phyloP scores from a whole-genome alignment of 1,284 basidiomycete genomes.

The Apiotrichum akiyoshidainum region DNA sequence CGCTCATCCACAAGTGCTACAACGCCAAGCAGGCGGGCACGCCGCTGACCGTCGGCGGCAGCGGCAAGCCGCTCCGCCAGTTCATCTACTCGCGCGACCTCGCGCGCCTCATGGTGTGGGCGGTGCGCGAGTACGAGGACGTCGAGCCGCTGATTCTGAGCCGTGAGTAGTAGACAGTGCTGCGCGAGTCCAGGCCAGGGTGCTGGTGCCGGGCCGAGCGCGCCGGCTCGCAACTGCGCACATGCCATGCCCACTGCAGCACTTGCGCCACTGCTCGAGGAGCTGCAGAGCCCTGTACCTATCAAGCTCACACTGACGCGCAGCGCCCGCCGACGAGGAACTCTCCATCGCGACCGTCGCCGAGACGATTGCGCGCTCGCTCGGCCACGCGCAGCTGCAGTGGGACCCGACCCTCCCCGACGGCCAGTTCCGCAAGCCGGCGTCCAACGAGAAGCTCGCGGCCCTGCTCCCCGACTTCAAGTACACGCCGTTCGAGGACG shows the following conservation, averaged over 20 bases:
- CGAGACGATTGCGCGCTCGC: constrained; percentile 73
- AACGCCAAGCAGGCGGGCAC: constrained; percentile 79
- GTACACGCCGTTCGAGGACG: constrained; percentile 79
- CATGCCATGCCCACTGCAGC: too few species aligned
- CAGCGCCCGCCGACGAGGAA: constrained; percentile 68
- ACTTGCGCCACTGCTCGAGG: too few species aligned
- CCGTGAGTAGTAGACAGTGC: constrained; percentile 56
- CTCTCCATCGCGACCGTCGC: constrained; percentile 80
- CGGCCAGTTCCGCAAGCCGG: constrained; percentile 88
- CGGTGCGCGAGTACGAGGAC: constrained; percentile 77
- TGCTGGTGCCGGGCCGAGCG: too few species aligned
- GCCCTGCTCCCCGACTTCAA: constrained; percentile 62
- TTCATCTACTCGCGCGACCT: constrained; percentile 92
- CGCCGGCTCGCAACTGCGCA: too few species aligned
- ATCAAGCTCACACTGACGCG: not conserved
- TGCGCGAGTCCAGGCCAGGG: too few species aligned
- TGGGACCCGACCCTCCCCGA: constrained; percentile 57
- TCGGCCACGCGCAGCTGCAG: constrained; percentile 59
- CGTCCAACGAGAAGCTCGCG: constrained; percentile 80
- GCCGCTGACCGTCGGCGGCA: constrained; percentile 76
- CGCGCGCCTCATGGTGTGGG: constrained; percentile 89
- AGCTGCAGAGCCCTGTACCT: too few species aligned
- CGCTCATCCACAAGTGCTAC: constrained; percentile 80
- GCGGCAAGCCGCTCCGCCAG: constrained; percentile 81
- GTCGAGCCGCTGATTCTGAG: constrained; percentile 85